A percentile compares a stretch with the other conserved stretches of the same genome.
Conservation (phyloP, 73 alveolate genomes). For the Paramecium primaurelia region DNA sequence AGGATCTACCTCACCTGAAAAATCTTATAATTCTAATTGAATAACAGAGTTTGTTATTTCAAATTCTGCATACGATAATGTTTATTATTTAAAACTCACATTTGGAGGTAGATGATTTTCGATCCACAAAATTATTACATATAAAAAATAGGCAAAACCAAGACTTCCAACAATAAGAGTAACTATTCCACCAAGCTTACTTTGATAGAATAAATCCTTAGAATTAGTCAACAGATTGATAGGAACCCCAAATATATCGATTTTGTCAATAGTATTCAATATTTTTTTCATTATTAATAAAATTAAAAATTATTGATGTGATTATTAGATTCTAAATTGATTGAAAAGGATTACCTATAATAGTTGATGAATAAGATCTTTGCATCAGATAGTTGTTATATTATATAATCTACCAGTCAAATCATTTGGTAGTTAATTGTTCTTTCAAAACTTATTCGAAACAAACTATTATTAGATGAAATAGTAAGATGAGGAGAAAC, state of each 20-base stretch:
- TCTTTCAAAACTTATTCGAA: no score
- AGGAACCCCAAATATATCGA: not conserved
- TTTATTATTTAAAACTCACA: not conserved
- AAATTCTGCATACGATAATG: not conserved
- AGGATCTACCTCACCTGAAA: not conserved
- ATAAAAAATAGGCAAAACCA: not conserved
- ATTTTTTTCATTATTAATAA: not conserved
- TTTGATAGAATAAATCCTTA: not conserved
- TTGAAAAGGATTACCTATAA: no score
- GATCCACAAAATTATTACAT: not conserved
- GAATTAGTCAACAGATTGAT: not conserved
- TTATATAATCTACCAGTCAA: no score
- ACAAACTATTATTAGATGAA: no score
- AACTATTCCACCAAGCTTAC: not conserved
- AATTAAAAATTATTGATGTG: no score
- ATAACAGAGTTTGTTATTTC: not conserved
- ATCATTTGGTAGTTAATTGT: no score
- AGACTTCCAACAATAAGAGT: not conserved
- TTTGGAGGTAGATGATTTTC: not conserved
- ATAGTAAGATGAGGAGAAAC: no score
- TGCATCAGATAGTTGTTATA: no score
- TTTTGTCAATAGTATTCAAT: not conserved
- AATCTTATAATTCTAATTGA: not conserved
- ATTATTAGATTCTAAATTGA: no score
- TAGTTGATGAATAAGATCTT: no score